Base-by-base conservation (phyloP, 495 filamentous ascomycete species). In the Bacidia gigantensis region DNA sequence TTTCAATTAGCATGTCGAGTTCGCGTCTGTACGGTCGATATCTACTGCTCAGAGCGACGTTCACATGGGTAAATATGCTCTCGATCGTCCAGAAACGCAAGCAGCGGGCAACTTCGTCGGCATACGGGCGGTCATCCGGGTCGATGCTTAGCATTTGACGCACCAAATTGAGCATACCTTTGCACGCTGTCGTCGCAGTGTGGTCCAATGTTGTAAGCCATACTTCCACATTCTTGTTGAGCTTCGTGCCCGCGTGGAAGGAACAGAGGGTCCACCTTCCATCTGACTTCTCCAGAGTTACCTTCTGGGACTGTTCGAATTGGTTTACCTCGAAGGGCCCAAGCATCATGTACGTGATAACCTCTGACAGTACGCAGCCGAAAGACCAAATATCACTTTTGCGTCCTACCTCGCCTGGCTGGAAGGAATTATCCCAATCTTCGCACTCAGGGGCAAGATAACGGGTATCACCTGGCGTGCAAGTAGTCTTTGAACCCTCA, bases 301-400 rank as follows among this genome's bases (percentile, higher is more conserved):
- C 46, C 17, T 49, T 49, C 10, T 14, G 48, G 17, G 23, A 11
- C 29, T 35, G 18, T 55, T 21, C 3, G n/a, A 56, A 56, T 1
- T 2, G 18, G 47, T 53, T 20, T 1, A 56, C 25, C 2, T 44
- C 49, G 7, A 22, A 11, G 11, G 50, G 24, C 12, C 54, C 49
- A 1, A 18, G 5, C 25, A 39, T 21, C 12, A 49, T 41, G 26
- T 56, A 53, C 2, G 50, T 49, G 95, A 18, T 11, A 26, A 49
- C 18, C 26, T 49, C 46, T 14, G 26, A 12, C 46, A 49, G 12
- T 25, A 49, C 26, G 23, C 46, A 49, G 20, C 90, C 90, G 71
- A 96, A 95, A 1, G 90, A 92, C 90, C 90, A 98, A 29, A 98
- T 67, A 62, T 98, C 90, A 59, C 87, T 93, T 20, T 88, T 12